Conservation (phyloP, 805 yeast genomes). For the Yamadazyma olivae region DNA sequence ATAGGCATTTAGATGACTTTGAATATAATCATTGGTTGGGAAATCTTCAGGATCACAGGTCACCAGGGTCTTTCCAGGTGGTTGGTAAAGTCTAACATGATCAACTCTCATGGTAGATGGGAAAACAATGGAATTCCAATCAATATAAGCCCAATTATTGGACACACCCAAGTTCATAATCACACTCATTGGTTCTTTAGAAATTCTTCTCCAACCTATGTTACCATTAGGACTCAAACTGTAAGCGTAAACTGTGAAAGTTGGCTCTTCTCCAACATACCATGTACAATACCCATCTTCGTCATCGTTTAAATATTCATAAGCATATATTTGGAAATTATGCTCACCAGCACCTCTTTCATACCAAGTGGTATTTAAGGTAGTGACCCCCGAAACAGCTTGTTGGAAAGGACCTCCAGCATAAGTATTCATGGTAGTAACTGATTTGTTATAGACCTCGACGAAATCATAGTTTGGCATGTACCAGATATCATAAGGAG, state of each 20-base stretch:
- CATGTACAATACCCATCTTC: slow-evolving; percentile 75
- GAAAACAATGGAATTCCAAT: slow-evolving; percentile 78
- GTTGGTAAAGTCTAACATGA: slow-evolving; percentile 91
- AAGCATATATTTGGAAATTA: slow-evolving; percentile 69
- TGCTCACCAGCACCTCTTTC: slow-evolving; percentile 53
- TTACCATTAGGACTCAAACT: slow-evolving; percentile 91
- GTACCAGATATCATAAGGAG: slow-evolving; percentile 95
- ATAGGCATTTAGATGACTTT: slow-evolving; percentile 68
- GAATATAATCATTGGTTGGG: slow-evolving; percentile 85
- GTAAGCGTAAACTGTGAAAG: slow-evolving; percentile 66
- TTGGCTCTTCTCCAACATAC: slow-evolving; percentile 81
- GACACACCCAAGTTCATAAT: slow-evolving; percentile 87
- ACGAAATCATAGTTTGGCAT: slow-evolving; percentile 81
- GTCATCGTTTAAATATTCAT: slow-evolving; percentile 66
- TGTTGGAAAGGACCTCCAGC: slow-evolving; percentile 94
- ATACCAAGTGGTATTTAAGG: slow-evolving; percentile 81
- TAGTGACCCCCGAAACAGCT: slow-evolving; percentile 81
- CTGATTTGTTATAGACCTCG: slow-evolving; percentile 63
- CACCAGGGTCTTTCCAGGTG: slow-evolving; percentile 51
- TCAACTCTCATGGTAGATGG: slow-evolving; percentile 78
- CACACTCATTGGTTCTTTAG: slow-evolving; percentile 92
- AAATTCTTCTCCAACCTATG: slow-evolving; percentile 73
- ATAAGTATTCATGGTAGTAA: slow-evolving; percentile 82
- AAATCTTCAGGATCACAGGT: slow-evolving; percentile 85
- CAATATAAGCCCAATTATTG: slow-evolving; percentile 89